Evolutionary conservation across 805 yeast genomes (phyloP).

Genomic region (Cyberlindnera subsufficiens): DNA sequence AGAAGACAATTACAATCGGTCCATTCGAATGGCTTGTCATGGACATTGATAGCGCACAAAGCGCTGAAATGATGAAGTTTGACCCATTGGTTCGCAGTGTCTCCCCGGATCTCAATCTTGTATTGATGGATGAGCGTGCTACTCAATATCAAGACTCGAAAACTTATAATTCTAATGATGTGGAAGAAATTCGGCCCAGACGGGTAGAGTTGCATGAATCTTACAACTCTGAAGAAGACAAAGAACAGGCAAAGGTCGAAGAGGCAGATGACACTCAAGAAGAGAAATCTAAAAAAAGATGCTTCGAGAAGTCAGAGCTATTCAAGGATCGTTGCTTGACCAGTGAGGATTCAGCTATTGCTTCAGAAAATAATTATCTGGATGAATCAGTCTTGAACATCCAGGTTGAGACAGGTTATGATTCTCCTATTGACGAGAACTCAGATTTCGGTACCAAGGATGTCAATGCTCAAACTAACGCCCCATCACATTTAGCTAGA

Average conservation of each 20-base stretch:
- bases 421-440: neutral
- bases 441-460: neutral
- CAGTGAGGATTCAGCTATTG: neutral
- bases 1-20: constrained; percentile 1
- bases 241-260: neutral
- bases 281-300: neutral
- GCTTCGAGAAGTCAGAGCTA: neutral
- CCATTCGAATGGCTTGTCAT: constrained; percentile 1
- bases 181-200: neutral
- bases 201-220: no score
- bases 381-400: neutral
- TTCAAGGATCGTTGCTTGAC: neutral
- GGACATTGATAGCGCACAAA: neutral
- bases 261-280: neutral
- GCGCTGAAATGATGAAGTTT: neutral
- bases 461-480: constrained; percentile 27
- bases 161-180: neutral
- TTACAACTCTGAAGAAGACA: neutral
- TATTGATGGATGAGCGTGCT: neutral
- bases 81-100: constrained; percentile 1
- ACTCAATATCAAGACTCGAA: neutral
- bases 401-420: neutral
- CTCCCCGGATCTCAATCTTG: neutral
- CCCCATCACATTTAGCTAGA: constrained; percentile 62
- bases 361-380: neutral